phyloP scores from a whole-genome alignment of 2,329 filamentous ascomycete species.

The Fusarium sublunatum region DNA sequence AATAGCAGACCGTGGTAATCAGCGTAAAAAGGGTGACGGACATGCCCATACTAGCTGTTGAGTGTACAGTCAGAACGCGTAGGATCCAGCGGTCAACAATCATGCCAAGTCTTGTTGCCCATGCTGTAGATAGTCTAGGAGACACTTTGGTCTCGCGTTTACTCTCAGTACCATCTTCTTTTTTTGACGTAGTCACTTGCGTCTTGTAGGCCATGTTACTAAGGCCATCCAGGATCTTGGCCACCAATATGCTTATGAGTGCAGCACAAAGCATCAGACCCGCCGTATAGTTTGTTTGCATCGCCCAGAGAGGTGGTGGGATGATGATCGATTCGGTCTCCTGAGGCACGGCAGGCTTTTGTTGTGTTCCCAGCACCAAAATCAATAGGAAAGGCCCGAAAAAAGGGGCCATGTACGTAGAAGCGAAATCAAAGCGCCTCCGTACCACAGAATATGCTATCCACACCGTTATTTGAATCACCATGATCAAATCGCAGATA shows the following conservation, averaged over 20 bases:
- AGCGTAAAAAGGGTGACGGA: conserved; percentile 9
- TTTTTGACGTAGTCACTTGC: too few species aligned
- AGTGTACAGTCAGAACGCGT: not conserved
- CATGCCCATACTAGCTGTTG: not conserved
- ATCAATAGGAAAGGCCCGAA: not conserved
- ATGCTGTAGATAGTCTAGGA: rapidly evolving
- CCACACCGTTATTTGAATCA: not conserved
- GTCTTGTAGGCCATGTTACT: not conserved
- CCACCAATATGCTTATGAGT: not conserved
- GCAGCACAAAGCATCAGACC: not conserved
- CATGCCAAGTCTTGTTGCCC: not conserved
- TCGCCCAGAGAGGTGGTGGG: not conserved
- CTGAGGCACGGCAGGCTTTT: not conserved
- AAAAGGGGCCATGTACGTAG: not conserved
- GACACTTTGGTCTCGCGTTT: rapidly evolving
- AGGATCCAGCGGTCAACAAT: not conserved
- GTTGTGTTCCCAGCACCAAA: not conserved
- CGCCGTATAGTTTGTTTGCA: not conserved
- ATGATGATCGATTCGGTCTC: not conserved
- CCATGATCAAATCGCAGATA: not conserved
- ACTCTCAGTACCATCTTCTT: not conserved
- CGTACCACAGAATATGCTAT: not conserved
- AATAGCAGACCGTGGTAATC: conserved; percentile 9
- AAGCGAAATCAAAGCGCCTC: not conserved
- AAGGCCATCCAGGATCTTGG: not conserved